A percentile compares a stretch with the other conserved stretches of the same genome.
Conservation (phyloP, 73 alveolate species). For the Strombidium stylifer region DNA sequence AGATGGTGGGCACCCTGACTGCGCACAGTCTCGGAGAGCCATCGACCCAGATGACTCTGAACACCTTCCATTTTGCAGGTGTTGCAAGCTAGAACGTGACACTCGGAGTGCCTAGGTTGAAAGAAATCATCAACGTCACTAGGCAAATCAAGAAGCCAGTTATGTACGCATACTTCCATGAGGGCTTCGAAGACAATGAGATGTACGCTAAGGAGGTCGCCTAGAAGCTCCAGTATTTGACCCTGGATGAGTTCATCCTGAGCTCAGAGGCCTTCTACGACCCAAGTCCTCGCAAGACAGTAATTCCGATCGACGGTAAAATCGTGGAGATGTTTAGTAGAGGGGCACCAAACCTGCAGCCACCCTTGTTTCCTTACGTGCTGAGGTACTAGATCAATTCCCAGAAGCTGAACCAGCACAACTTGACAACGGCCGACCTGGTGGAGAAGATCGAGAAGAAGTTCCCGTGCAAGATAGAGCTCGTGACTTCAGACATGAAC, state of each 20-base stretch:
- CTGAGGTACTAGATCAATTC: conserved; percentile 71
- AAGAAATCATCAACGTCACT: conserved; percentile 97
- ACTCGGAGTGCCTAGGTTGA: conserved; percentile 98
- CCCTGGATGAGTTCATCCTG: conserved; percentile 82
- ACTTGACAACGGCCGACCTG: conserved; percentile 62
- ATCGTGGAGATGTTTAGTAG: conserved; percentile 75
- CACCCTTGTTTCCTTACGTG: conserved; percentile 79
- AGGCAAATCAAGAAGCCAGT: conserved; percentile 94
- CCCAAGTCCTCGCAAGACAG: conserved; percentile 89
- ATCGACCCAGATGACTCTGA: conserved; percentile 98
- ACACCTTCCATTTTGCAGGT: conserved; percentile 99
- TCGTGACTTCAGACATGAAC: conserved; percentile 72
- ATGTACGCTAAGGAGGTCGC: conserved; percentile 68
- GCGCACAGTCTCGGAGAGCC: conserved; percentile 99
- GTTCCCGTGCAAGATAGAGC: conserved; percentile 34
- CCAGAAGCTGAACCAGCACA: conserved; percentile 52
- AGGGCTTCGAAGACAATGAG: conserved; percentile 60
- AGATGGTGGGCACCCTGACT: conserved; percentile 96
- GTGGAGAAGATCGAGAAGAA: conserved; percentile 61
- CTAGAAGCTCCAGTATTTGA: conserved; percentile 84
- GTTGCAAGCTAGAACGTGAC: conserved; percentile 98
- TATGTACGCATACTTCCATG: conserved; percentile 77
- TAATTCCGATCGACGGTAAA: conserved; percentile 80
- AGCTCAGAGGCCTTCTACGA: conserved; percentile 88
- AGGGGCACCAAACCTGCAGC: conserved; percentile 62